Conservation (phyloP, 176 grass and related monocot species). For the Rhipidocladum racemiflorum region DNA sequence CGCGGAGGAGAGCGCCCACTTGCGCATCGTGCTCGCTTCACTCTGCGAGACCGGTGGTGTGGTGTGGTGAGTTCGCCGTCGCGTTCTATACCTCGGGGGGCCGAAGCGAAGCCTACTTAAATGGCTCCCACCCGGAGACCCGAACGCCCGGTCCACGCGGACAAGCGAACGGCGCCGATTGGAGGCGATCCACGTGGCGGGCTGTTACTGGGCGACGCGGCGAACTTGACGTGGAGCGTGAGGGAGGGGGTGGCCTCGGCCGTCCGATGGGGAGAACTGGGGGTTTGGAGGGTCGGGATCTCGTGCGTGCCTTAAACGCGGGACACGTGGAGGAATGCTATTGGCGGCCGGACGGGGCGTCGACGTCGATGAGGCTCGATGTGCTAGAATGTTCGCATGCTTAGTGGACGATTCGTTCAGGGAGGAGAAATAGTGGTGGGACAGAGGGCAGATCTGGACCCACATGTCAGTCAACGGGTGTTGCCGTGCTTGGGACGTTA, state of each 20-base stretch:
- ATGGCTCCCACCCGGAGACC: background rate
- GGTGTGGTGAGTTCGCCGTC: constrained; percentile 5
- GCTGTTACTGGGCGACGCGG: background rate
- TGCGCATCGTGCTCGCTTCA: constrained; percentile 61
- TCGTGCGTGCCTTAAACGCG: accelerated
- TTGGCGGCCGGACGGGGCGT: background rate
- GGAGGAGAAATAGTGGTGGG: background rate
- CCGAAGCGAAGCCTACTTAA: constrained; percentile 7
- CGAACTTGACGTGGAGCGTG: constrained; percentile 49
- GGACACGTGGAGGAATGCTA: background rate
- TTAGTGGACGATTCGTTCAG: constrained; percentile 25
- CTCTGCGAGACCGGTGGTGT: constrained; percentile 7
- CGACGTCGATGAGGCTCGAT: constrained; percentile 39
- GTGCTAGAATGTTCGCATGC: constrained; percentile 58
- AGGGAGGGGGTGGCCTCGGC: background rate
- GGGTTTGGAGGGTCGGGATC: constrained; percentile 27
- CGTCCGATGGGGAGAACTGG: constrained; percentile 34
- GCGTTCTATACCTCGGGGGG: background rate
- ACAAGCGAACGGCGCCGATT: constrained; percentile 34
- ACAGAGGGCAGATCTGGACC: background rate
- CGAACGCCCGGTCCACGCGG: constrained; percentile 25
- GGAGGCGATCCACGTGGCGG: background rate
- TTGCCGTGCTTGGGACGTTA: background rate
- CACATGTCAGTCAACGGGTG: constrained; percentile 22
- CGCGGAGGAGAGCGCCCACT: constrained; percentile 68